A percentile compares a stretch with the other conserved stretches of the same genome.
Evolutionary conservation across 148 eudicot genomes (phyloP).

Genomic region (Rhododendron kiyosumense): DNA sequence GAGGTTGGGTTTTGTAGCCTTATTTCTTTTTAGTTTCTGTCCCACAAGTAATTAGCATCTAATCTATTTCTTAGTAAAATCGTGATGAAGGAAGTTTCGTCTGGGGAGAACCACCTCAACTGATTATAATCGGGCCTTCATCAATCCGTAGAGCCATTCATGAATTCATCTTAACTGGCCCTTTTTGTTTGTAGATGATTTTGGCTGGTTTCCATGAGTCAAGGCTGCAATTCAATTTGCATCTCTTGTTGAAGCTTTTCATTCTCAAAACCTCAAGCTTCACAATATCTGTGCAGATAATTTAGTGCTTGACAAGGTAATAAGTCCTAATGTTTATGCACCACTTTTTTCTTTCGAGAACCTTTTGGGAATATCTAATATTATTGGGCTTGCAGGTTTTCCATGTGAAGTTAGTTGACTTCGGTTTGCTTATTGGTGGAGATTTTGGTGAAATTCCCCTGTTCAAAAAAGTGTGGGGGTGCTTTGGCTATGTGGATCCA

Average conservation of each 20-base stretch:
- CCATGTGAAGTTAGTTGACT: neutral
- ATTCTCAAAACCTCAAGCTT: neutral
- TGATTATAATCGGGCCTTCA: neutral
- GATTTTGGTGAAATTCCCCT: neutral
- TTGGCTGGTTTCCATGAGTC: neutral
- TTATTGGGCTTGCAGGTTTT: neutral
- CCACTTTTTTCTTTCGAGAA: neutral
- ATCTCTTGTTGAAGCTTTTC: neutral
- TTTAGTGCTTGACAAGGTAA: neutral
- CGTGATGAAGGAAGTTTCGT: neutral
- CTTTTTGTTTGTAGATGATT: neutral
- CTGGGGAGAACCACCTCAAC: neutral
- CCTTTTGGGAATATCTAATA: neutral
- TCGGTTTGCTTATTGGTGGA: neutral
- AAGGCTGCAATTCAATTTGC: neutral
- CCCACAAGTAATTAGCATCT: too few relatives aligned
- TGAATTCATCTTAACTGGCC: neutral
- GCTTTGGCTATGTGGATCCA: neutral
- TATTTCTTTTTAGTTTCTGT: too few relatives aligned
- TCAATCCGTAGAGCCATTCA: neutral
- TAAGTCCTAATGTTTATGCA: neutral
- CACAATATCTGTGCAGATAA: neutral
- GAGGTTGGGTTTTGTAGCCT: too few relatives aligned
- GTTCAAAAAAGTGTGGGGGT: neutral
- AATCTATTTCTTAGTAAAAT: too few relatives aligned